phyloP scores from a whole-genome alignment of 768 basidiomycete genomes.

The Hypholoma sublateritium region DNA sequence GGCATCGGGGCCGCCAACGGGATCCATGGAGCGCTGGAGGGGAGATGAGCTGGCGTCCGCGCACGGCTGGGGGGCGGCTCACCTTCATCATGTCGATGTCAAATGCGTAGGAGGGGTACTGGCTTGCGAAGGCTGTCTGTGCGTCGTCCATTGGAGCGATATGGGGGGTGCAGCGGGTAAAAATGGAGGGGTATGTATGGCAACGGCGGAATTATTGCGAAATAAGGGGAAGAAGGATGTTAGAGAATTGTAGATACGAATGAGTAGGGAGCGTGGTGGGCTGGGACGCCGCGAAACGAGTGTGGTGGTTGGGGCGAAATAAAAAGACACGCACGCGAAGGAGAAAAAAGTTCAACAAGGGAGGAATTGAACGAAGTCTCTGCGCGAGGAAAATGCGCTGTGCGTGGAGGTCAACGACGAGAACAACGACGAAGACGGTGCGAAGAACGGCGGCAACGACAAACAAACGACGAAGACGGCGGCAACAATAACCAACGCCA shows the following conservation, averaged over 20 bases:
- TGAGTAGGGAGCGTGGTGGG: constrained; percentile 55
- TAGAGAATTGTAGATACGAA: constrained; percentile 48
- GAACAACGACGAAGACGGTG: constrained; percentile 29
- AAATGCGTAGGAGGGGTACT: constrained; percentile 72
- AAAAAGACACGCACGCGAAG: constrained; percentile 40
- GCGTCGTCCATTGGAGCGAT: constrained; percentile 66
- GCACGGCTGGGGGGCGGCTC: constrained; percentile 13
- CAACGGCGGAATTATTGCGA: constrained; percentile 47
- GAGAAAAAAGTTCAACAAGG: constrained; percentile 33
- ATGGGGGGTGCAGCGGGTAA: constrained; percentile 27
- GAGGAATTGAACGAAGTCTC: constrained; percentile 35
- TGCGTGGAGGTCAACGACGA: constrained; percentile 31
- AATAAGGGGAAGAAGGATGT: constrained; percentile 46
- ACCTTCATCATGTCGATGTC: constrained; percentile 96
- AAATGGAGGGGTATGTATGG: constrained; percentile 45
- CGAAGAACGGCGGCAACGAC: constrained; percentile 23
- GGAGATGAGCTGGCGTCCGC: constrained; percentile 6
- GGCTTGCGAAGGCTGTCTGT: constrained; percentile 66
- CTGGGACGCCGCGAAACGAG: constrained; percentile 38
- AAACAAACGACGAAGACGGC: constrained; percentile 26
- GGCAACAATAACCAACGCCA: constrained; percentile 21
- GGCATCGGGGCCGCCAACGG: constrained; percentile 76
- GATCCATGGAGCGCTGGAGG: constrained; percentile 80
- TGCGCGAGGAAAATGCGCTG: constrained; percentile 27
- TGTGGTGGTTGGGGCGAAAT: constrained; percentile 42